phyloP scores from a whole-genome alignment of 2,329 filamentous ascomycete species.

The Colletotrichum sp. region DNA sequence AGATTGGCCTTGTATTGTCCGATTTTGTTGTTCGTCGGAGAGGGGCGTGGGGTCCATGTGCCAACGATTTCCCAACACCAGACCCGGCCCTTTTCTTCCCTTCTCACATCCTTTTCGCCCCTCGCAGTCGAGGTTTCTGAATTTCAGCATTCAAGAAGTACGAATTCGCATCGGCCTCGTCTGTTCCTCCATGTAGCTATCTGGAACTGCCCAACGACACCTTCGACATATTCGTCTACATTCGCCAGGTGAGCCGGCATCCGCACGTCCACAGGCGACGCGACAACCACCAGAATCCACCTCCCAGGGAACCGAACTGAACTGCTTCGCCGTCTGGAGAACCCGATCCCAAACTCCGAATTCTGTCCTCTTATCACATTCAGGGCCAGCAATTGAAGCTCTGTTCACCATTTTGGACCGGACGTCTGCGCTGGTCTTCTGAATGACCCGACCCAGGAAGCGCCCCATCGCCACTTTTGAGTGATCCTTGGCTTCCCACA shows the following conservation, averaged over 20 bases:
- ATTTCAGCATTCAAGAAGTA: background rate
- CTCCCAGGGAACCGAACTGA: background rate
- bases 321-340: background rate
- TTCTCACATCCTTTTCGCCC: background rate
- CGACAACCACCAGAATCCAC: background rate
- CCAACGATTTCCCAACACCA: background rate
- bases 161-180: background rate
- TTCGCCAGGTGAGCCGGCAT: background rate
- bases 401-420: background rate
- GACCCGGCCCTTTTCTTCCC: background rate
- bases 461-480: background rate
- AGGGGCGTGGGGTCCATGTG: background rate
- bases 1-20: slow-evolving; percentile 7
- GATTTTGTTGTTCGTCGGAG: slow-evolving; percentile 4
- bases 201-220: background rate
- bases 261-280: background rate
- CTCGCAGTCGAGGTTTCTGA: background rate
- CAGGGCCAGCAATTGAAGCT: background rate
- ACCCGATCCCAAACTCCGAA: background rate
- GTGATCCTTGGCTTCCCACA: background rate
- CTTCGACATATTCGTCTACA: background rate
- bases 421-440: background rate
- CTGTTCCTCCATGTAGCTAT: background rate
- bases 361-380: too few relatives aligned
- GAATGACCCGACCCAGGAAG: background rate